A percentile compares a stretch with the other conserved stretches of the same genome.
These are phyloP conservation scores for Pseudophaeomoniella oleicola DNA, from an alignment of 2,329 filamentous ascomycete species.

Conservation along the genomic window DNA sequence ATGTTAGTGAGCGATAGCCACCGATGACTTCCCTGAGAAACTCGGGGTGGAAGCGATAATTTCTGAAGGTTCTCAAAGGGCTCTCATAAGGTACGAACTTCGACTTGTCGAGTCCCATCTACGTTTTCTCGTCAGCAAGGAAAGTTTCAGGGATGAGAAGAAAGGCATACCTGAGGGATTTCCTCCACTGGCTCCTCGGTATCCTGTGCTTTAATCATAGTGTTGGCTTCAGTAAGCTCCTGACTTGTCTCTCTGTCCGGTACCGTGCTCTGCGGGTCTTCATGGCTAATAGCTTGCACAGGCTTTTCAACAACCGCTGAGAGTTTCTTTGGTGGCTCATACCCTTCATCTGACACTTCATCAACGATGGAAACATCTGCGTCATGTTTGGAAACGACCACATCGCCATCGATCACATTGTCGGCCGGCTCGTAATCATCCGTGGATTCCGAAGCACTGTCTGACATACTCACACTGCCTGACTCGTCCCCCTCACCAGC, in stretches of 20 bases:
- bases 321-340: too few relatives aligned
- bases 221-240: conserved; percentile 18
- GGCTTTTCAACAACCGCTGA: neutral
- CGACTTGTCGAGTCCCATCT: too few relatives aligned
- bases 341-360: too few relatives aligned
- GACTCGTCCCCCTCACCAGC: neutral
- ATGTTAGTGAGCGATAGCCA: conserved; percentile 80
- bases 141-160: neutral
- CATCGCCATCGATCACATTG: conserved; percentile 13
- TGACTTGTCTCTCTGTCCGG: conserved; percentile 7
- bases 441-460: conserved; percentile 16
- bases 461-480: conserved; percentile 14
- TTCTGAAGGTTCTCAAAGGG: conserved; percentile 66
- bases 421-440: conserved; percentile 44
- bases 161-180: too few relatives aligned
- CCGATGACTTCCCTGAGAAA: conserved; percentile 55
- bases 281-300: conserved; percentile 8
- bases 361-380: too few relatives aligned
- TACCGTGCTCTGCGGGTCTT: conserved; percentile 5
- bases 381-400: too few relatives aligned
- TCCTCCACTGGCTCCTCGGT: neutral
- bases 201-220: neutral
- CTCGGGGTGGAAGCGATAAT: conserved; percentile 76
- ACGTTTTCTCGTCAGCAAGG: neutral
- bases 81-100: conserved; percentile 59